Conservation (phyloP, 106 monocot genomes). For the Dioscorea zingiberensis region DNA sequence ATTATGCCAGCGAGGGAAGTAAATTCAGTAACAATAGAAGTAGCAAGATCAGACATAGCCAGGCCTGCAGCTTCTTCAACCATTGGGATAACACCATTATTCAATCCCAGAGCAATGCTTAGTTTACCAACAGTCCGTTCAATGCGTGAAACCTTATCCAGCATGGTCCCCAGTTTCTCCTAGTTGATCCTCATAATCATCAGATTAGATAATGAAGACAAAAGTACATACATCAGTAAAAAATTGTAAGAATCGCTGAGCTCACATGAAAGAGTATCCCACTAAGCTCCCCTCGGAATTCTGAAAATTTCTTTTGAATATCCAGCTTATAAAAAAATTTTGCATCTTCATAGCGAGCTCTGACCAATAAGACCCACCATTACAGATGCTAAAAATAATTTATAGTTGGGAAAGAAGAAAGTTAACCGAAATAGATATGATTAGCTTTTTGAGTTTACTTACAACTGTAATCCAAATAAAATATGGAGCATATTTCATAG, state of each 20-base stretch:
- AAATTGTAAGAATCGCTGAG: background rate
- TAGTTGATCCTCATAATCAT: constrained; percentile 20
- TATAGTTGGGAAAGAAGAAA: background rate
- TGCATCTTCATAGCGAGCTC: constrained; percentile 97
- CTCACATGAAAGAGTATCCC: constrained; percentile 99
- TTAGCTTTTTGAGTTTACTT: no score
- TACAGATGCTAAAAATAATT: background rate
- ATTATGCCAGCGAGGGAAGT: constrained; percentile 92
- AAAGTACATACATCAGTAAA: background rate
- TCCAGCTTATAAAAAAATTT: constrained; percentile 93
- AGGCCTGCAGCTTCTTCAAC: constrained; percentile 68
- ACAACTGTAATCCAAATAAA: no score
- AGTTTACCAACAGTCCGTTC: constrained; percentile 53
- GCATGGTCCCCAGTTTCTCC: constrained; percentile 95
- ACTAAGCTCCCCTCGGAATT: constrained; percentile 61
- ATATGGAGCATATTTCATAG: no score
- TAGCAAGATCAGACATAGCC: constrained; percentile 98
- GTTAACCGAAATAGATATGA: no score
- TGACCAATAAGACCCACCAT: constrained; percentile 18
- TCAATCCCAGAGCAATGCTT: constrained; percentile 45
- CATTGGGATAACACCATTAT: constrained; percentile 35
- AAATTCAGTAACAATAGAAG: constrained; percentile 85
- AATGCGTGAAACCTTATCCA: constrained; percentile 74
- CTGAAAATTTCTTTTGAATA: constrained; percentile 65
- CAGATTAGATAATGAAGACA: background rate